Percentiles rank a stretch among this genome's conserved stretches.
phyloP scores from a whole-genome alignment of 768 basidiomycete genomes.

The Boletus fagicola region DNA sequence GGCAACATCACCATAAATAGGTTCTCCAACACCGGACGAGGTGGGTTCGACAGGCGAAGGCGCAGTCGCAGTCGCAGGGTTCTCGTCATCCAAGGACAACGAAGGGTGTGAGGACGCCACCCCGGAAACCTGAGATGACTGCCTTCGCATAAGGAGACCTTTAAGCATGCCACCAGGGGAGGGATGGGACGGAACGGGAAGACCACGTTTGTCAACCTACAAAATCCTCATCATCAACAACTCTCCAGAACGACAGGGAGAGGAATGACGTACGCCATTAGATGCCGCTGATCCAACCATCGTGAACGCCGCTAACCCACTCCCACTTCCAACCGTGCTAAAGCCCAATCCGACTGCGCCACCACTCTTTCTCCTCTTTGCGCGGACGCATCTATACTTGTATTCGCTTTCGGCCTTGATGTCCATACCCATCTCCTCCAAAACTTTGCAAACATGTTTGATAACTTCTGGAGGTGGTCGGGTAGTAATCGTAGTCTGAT shows the following conservation, averaged over 20 bases:
- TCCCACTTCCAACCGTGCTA: conserved; percentile 36
- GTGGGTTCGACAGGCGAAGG: conserved; percentile 38
- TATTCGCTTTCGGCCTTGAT: conserved; percentile 86
- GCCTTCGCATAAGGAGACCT: conserved; percentile 85
- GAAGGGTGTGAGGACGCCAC: conserved; percentile 40
- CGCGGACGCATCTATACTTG: conserved; percentile 82
- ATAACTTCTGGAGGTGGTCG: conserved; percentile 85
- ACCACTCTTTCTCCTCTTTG: conserved; percentile 65
- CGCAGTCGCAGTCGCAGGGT: conserved; percentile 14
- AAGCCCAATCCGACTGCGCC: conserved; percentile 43
- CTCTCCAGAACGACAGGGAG: background rate
- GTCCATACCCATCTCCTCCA: conserved; percentile 89
- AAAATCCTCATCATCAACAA: conserved; percentile 8
- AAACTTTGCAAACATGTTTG: conserved; percentile 73
- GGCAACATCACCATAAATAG: conserved; percentile 73
- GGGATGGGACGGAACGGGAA: conserved; percentile 78
- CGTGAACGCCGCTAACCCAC: conserved; percentile 68
- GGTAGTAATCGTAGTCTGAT: conserved; percentile 85
- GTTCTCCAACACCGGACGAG: conserved; percentile 39
- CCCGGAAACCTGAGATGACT: conserved; percentile 73
- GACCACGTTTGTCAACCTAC: conserved; percentile 85
- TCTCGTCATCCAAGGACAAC: conserved; percentile 49
- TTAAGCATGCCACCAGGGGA: conserved; percentile 79
- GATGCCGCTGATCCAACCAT: conserved; percentile 82
- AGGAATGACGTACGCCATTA: conserved; percentile 65